phyloP scores from a whole-genome alignment of 768 basidiomycete species.

The Agaricus sinodeliciosus region DNA sequence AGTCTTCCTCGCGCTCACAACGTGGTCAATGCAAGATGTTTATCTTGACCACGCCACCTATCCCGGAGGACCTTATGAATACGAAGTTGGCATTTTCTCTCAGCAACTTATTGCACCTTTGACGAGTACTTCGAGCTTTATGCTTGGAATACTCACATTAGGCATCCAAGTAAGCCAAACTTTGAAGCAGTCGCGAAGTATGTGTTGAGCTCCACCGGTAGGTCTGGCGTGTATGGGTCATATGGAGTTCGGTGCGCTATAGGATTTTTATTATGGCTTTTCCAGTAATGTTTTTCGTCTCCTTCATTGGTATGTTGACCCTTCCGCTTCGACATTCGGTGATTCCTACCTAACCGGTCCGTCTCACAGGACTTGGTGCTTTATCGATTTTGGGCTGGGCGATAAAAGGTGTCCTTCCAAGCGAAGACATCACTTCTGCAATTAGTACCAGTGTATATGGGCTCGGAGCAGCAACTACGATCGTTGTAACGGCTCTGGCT shows the following conservation, averaged over 20 bases:
- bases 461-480: not conserved
- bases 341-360: not conserved
- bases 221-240: not conserved
- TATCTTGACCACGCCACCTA: not conserved
- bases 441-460: not conserved
- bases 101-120: not conserved
- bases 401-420: not conserved
- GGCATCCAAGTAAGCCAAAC: constrained; percentile 1
- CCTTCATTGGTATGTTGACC: not conserved
- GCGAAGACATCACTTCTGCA: not conserved
- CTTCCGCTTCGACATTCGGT: too few relatives aligned
- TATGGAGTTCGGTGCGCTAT: constrained; percentile 1
- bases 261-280: not conserved
- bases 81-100: not conserved
- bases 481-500: not conserved
- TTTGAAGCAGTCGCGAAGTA: too few relatives aligned
- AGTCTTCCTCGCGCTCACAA: not conserved
- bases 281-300: not conserved
- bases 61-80: not conserved
- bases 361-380: not conserved
- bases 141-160: not conserved
- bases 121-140: not conserved
- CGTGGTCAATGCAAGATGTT: not conserved
- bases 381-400: not conserved
- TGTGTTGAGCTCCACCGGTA: not conserved